These are phyloP conservation scores for Calonectria pseudoturangicola DNA, from an alignment of 2,329 filamentous ascomycete genomes.

Conservation along the genomic window DNA sequence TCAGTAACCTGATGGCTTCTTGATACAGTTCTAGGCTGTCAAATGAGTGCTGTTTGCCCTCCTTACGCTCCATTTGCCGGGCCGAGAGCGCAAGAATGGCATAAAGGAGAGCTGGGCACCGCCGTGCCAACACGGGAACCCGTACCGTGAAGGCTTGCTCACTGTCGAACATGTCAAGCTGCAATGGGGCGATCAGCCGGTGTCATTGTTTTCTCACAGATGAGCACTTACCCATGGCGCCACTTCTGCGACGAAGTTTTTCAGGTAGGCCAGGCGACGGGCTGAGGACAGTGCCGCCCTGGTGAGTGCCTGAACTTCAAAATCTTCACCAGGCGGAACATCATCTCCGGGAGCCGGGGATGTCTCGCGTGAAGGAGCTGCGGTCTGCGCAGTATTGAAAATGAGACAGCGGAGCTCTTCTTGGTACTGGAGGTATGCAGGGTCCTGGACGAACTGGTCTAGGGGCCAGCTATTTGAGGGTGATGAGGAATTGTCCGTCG, in stretches of 20 bases:
- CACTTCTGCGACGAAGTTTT: constrained; percentile 72
- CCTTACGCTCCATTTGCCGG: constrained; percentile 71
- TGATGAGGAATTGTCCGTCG: constrained; percentile 50
- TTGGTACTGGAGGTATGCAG: constrained; percentile 66
- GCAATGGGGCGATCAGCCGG: constrained; percentile 32
- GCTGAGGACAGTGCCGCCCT: constrained; percentile 56
- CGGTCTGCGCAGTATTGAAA: constrained; percentile 66
- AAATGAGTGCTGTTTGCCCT: constrained; percentile 64
- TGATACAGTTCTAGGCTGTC: constrained; percentile 74
- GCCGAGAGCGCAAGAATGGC: constrained; percentile 73
- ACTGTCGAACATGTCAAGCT: constrained; percentile 76
- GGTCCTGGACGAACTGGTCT: constrained; percentile 62
- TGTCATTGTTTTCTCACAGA: constrained; percentile 20
- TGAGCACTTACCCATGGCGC: constrained; percentile 67
- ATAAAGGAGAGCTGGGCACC: constrained; percentile 67
- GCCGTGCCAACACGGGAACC: constrained; percentile 69
- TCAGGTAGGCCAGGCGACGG: constrained; percentile 63
- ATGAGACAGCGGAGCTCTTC: constrained; percentile 68
- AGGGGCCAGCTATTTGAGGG: constrained; percentile 57
- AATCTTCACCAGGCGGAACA: constrained; percentile 46
- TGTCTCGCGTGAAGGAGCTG: constrained; percentile 62
- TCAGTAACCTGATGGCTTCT: constrained; percentile 68
- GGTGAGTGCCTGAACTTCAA: constrained; percentile 49
- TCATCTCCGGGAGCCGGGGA: constrained; percentile 57
- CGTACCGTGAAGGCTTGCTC: constrained; percentile 71